Conservation (phyloP, 2,329 filamentous ascomycete species). For the Stemphylium vesicarium region DNA sequence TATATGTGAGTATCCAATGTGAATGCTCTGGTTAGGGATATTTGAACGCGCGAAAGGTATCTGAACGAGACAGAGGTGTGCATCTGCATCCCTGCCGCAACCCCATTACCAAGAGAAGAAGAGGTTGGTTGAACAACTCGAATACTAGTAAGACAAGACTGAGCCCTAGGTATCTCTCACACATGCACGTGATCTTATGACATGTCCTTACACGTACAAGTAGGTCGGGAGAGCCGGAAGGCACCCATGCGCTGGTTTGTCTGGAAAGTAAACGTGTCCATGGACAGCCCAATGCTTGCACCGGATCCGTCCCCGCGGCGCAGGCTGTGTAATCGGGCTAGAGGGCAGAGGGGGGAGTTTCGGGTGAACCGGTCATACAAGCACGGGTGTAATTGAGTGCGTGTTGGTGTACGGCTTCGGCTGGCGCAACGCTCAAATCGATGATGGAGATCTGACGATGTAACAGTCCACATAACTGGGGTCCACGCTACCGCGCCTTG, state of each 20-base stretch:
- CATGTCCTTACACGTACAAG: neutral
- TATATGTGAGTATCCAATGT: no score
- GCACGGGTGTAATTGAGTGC: constrained; percentile 3
- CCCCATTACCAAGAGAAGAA: no score
- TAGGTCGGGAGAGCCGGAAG: neutral
- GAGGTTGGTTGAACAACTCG: no score
- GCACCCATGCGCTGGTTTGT: neutral
- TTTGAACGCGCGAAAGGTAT: no score
- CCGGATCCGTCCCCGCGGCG: neutral
- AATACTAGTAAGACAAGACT: neutral
- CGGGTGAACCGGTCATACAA: constrained; percentile 18
- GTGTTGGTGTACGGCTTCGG: constrained; percentile 5
- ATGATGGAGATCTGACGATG: constrained; percentile 9
- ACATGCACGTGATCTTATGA: neutral
- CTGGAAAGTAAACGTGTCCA: neutral
- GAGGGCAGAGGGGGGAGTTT: neutral
- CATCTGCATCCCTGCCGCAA: no score
- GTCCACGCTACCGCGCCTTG: neutral
- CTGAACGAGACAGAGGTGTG: no score
- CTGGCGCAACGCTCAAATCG: neutral
- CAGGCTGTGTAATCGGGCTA: neutral
- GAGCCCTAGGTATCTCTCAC: neutral
- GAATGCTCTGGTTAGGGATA: no score
- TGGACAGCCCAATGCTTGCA: no score
- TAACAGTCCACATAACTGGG: neutral